Evolutionary conservation across 2,329 filamentous ascomycete species (phyloP), one percentile per base, ranked within the genome.

Genomic region (Coniella vitis): DNA sequence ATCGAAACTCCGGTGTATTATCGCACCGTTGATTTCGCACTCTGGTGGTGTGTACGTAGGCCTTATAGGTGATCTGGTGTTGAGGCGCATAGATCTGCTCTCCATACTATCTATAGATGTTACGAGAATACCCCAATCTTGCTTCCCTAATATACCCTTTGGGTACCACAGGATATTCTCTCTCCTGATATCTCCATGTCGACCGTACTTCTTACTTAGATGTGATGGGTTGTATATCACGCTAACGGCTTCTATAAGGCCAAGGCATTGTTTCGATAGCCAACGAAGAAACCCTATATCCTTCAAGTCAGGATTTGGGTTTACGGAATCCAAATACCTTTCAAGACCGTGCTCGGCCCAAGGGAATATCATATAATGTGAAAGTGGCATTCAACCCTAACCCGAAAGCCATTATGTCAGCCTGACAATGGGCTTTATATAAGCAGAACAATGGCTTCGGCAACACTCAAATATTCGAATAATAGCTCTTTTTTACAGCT

Each of bases 101-200:
- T 39, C 36, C 7, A 25, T 38, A 10, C 37, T 47, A n/a, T 48
- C 38, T 19, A 55, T 50, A 4, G 32, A 47, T 9, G 51, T 31
- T 1, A 51, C 45, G 20, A 51, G 20, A 3, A 45, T 49, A 1
- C 51, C 47, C 8, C 47, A 34, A 14, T 49, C 37, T 39, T 12
- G 20, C n/a, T 19, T n/a, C n/a, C 19, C 5, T 12, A 14, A 37
- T 8, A 37, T 10, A 1, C 29, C 20, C 7, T 25, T 34, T 2
- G 17, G 32, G 16, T 53, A 59, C 52, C 53, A 58, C 7, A 59
- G 52, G 1, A 59, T 56, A 19, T 59, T 59, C 14, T 55, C 51
- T 0, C 55, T 53, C 31, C 58, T 59, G 32, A 59, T 57, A 19
- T 59, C 57, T 8, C 56, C 55, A 25, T 58, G 56, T 16, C 48